Percentiles rank a stretch among this genome's conserved stretches.
These are phyloP conservation scores for Cnidoscolus chayamansa DNA, from an alignment of 441 rosid species.

Conservation along the genomic window DNA sequence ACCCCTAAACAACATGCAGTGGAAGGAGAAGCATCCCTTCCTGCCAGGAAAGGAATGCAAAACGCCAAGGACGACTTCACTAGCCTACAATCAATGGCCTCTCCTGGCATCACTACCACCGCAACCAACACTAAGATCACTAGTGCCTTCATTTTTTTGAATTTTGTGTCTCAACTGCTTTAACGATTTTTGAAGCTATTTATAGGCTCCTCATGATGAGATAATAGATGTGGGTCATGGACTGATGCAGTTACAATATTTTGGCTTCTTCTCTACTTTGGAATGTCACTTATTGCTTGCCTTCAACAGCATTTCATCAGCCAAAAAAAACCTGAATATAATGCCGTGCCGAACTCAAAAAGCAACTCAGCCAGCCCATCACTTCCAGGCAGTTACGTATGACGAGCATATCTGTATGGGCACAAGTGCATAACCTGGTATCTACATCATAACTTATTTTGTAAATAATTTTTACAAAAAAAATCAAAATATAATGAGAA, in stretches of 20 bases:
- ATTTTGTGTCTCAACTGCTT: not conserved
- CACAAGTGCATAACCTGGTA: not conserved
- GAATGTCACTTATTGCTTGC: not conserved
- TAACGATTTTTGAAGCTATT: not conserved
- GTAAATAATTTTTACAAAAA: no score
- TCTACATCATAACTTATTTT: no score
- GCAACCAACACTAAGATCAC: slow-evolving; percentile 16
- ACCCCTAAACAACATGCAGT: slow-evolving; percentile 34
- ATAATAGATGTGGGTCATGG: not conserved
- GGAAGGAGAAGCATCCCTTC: slow-evolving; percentile 17
- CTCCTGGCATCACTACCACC: slow-evolving; percentile 22
- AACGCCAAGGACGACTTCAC: slow-evolving; percentile 21
- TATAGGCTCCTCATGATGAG: not conserved
- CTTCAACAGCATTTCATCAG: not conserved
- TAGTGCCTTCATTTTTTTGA: slow-evolving; percentile 24
- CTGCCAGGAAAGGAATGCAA: slow-evolving; percentile 29
- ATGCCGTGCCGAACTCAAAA: not conserved
- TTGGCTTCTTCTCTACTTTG: slow-evolving; percentile 4
- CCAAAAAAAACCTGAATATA: not conserved
- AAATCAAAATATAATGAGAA: no score
- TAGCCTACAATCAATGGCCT: slow-evolving; percentile 24
- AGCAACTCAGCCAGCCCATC: not conserved
- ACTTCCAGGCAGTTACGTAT: not conserved
- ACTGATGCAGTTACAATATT: slow-evolving; percentile 4
- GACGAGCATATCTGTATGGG: not conserved